Conservation (phyloP, 306 rosid species). For the Hylodesmum podocarpum region DNA sequence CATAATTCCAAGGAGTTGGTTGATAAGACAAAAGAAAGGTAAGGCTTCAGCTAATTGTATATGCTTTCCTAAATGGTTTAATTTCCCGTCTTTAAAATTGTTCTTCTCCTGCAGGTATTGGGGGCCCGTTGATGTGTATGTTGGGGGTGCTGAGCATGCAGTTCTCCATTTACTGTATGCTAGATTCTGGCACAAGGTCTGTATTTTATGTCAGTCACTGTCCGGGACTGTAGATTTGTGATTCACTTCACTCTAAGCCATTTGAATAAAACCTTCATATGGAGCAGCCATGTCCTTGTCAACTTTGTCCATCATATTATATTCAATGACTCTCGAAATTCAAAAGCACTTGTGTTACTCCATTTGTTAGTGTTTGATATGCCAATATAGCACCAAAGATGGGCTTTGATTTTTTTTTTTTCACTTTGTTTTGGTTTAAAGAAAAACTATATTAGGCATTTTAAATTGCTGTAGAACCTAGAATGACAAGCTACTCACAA, state of each 20-base stretch:
- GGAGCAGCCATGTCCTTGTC: conserved; percentile 8
- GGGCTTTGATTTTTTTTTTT: neutral
- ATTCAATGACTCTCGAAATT: conserved; percentile 20
- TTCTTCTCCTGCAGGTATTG: conserved; percentile 65
- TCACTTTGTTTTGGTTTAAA: too few relatives aligned
- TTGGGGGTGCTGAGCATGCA: conserved; percentile 99
- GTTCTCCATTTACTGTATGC: conserved; percentile 98
- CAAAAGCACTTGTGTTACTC: neutral
- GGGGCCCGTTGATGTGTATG: conserved; percentile 96
- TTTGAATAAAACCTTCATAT: neutral
- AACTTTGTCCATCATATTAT: conserved; percentile 12
- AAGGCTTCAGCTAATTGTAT: conserved; percentile 12
- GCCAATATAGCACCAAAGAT: neutral
- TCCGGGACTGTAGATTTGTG: conserved; percentile 21
- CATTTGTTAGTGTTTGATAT: neutral
- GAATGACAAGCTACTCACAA: neutral
- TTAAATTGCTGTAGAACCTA: neutral
- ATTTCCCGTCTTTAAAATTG: conserved; percentile 19
- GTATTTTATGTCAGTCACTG: conserved; percentile 26
- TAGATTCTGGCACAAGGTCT: conserved; percentile 99
- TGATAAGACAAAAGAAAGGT: conserved; percentile 75
- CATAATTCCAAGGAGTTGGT: conserved; percentile 77
- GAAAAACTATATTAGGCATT: conserved; percentile 1
- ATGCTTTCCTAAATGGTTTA: neutral
- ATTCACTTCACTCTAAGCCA: conserved; percentile 20